These are phyloP conservation scores for Cryomyces minteri DNA, from an alignment of 495 filamentous ascomycete genomes.

Conservation along the genomic window DNA sequence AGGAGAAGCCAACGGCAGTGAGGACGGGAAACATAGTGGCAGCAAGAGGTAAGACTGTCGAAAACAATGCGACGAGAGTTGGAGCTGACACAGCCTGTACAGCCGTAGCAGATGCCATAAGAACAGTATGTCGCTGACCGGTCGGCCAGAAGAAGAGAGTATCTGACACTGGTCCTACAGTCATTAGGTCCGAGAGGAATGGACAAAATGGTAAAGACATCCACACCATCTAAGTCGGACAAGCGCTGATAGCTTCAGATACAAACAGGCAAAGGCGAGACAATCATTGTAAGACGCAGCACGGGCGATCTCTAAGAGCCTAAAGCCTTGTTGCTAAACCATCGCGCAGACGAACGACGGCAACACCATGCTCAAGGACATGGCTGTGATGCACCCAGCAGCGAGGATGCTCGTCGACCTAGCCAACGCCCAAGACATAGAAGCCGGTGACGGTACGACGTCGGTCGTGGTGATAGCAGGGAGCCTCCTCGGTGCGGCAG, in stretches of 20 bases:
- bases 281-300: constrained; percentile 51
- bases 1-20: constrained; percentile 96
- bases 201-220: constrained; percentile 76
- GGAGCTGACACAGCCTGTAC: constrained; percentile 4
- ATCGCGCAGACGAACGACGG: constrained; percentile 70
- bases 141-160: too few relatives aligned
- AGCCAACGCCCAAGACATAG: constrained; percentile 91
- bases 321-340: constrained; percentile 14
- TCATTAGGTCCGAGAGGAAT: constrained; percentile 62
- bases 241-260: constrained; percentile 30
- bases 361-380: constrained; percentile 95
- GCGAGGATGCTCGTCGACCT: constrained; percentile 98
- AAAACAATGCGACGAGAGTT: not conserved
- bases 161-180: constrained; percentile 17
- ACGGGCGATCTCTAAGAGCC: constrained; percentile 1
- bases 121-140: constrained; percentile 37
- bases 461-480: constrained; percentile 96
- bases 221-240: not conserved
- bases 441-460: constrained; percentile 95
- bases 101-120: constrained; percentile 94
- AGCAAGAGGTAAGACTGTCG: constrained; percentile 54
- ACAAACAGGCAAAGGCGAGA: constrained; percentile 86
- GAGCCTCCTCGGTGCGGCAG: constrained; percentile 82
- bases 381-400: constrained; percentile 96
- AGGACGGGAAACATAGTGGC: constrained; percentile 90